Evolutionary conservation across 176 grass and related monocot genomes (phyloP), one percentile per base, ranked within the genome.

Genomic region (Phoenix roebelenii): DNA sequence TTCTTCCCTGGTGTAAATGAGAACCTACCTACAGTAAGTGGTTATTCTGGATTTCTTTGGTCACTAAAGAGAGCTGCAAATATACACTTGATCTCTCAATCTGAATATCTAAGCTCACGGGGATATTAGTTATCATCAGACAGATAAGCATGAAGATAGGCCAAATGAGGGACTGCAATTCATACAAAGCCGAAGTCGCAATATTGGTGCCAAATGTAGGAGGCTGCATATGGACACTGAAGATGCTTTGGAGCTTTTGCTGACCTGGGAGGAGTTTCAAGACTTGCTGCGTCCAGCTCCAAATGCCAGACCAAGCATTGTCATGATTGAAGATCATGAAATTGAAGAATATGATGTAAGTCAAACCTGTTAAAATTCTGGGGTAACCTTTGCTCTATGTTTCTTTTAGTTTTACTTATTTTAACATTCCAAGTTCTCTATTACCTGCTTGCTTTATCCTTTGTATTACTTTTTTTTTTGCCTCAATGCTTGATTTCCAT

Each of bases 301-400:
- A 66, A 81, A 63, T 61, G 73, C 78, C 71, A 92, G 83, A 78
- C 88, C 93, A 23, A 98, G 68, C 50, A 58, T 98, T 58, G 88
- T 98, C 61, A 86, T 66, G 63, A 98, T 98, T 59, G 93, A 98
- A 59, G 88, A 98, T 58, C 89, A 92, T 26, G 93, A 92, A 58
- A 77, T 98, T 83, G 93, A 98, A 92, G 93, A 98, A 70, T 98
- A 98, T 76, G 93, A 98, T 77, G 93, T 98, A 91, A 85, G 93
- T 57, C 35, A 32, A n/a, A n/a, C n/a, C 25, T 60, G 16, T n/a
- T 18, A 60, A 18, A 17, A 30, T 16, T 14, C 35, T 44, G 35
- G 35, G 9, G 35, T 44, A 44, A 44, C 35, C 12, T 44, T 12
- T 12, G 7, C 35, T 44, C 9, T 3, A 14, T 44, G 35, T 44